Conservation (phyloP, 225 moss, liverwort and hornwort genomes). For the Rhytidiadelphus loreus region DNA sequence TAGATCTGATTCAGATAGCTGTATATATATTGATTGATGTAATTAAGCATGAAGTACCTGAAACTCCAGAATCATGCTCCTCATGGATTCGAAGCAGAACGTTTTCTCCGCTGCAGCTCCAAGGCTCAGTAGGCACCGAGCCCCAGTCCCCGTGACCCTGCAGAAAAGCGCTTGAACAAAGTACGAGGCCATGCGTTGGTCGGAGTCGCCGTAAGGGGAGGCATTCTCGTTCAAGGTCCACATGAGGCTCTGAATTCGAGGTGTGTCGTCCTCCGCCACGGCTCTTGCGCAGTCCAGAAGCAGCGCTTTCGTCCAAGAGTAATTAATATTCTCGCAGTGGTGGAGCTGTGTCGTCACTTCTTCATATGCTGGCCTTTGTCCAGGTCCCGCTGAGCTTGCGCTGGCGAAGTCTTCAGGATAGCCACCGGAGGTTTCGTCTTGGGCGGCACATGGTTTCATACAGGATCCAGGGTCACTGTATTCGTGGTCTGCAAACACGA, state of each 20-base stretch:
- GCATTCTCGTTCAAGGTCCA: conserved; percentile 59
- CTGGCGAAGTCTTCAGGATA: background rate
- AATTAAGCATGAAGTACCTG: conserved; percentile 6
- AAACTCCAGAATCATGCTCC: conserved; percentile 63
- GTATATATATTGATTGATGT: background rate
- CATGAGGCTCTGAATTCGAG: conserved; percentile 32
- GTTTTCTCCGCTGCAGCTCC: conserved; percentile 46
- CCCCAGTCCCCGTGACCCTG: conserved; percentile 41
- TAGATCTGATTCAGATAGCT: background rate
- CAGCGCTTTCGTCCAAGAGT: conserved; percentile 23
- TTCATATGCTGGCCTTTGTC: background rate
- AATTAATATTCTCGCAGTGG: background rate
- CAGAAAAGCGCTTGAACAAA: conserved; percentile 64
- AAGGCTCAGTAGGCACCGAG: conserved; percentile 30
- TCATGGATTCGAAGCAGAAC: conserved; percentile 53
- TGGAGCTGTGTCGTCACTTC: background rate
- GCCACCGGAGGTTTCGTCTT: background rate
- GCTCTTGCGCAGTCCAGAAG: conserved; percentile 57
- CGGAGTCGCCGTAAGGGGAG: conserved; percentile 50
- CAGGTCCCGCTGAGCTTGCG: background rate
- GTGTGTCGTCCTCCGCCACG: conserved; percentile 16
- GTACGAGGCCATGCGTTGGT: conserved; percentile 48
- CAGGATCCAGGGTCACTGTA: background rate
- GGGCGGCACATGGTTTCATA: background rate
- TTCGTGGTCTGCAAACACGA: background rate